A percentile compares a stretch with the other conserved stretches of the same genome.
These are phyloP conservation scores for Helianthus tuberosus DNA, from an alignment of 129 eudicot species.

Conservation along the genomic window DNA sequence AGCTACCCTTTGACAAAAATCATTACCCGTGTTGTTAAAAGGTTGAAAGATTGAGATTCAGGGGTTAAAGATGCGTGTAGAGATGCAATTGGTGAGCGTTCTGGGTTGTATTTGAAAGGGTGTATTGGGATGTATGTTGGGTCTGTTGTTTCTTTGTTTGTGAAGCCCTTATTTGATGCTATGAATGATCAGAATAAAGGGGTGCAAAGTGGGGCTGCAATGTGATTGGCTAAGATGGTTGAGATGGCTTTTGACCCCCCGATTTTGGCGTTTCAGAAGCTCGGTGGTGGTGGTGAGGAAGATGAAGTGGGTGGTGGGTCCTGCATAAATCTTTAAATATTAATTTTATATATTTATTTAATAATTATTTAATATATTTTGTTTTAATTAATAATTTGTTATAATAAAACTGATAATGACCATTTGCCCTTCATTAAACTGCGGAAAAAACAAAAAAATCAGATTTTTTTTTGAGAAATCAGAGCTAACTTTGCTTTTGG, in stretches of 20 bases:
- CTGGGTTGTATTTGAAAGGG: constrained; percentile 64
- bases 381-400: no score
- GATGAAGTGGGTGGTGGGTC: no score
- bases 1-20: constrained; percentile 65
- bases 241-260: constrained; percentile 80
- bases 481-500: no score
- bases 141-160: constrained; percentile 69
- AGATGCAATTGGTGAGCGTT: constrained; percentile 74
- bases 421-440: no score
- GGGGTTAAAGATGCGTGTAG: constrained; percentile 79
- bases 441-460: no score
- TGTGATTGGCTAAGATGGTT: constrained; percentile 87
- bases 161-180: constrained; percentile 88
- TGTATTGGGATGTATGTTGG: constrained; percentile 53
- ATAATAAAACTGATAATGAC: no score
- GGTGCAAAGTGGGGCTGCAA: constrained; percentile 78
- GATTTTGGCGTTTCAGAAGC: constrained; percentile 53
- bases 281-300: not conserved
- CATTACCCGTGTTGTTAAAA: constrained; percentile 68
- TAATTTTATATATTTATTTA: no score
- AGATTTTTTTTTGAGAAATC: no score
- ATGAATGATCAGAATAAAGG: constrained; percentile 87
- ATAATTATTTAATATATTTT: no score
- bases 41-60: constrained; percentile 82
- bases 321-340: no score